Evolutionary conservation across 345 rosid species (phyloP), one percentile per base, ranked within the genome.

Genomic region (Acer saccharum): DNA sequence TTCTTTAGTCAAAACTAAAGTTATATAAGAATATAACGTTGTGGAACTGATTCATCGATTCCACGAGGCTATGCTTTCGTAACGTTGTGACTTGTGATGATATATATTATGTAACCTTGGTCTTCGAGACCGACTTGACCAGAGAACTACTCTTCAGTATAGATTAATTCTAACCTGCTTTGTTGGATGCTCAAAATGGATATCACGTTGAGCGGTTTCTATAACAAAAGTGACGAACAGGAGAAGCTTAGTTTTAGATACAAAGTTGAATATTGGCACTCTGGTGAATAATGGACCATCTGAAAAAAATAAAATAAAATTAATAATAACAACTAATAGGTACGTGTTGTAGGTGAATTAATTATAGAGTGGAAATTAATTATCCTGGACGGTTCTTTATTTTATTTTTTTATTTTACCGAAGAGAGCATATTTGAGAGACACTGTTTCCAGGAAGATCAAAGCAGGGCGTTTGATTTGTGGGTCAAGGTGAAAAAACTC

Each of bases 381-480:
- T 4, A 4, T 4, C 35, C 8, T 2, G 32, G 32, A 29, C 3
- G 32, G 2, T 2, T 29, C 2, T 29, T 29, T 1, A 1, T 27
- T 27, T 27, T 27, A 1, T 27, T 27, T 27, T 27, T 27, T 27
- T 27, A 1, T 29, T 29, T 29, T 29, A 76, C 77, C 83, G 71
- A 54, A 64, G 50, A 71, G 39, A 39, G 25, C 72, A 71, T n/a
- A 48, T 39, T 64, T 76, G 35, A 3, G 23, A 18, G 4, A 16
- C 54, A 63, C 68, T 27, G 29, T 71, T 50, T 57, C 62, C 50
- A 80, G 41, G 35, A 80, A 43, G n/a, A 80, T 46, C 29, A 80
- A 63, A 25, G 77, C 77, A 12, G 83, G 83, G 62, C 58, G 77
- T 71, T 76, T 66, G 77, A 16, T 18, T 41, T 71, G 55, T 2